Base-by-base conservation (phyloP, 768 basidiomycete genomes). In the Auriscalpium microsporum region DNA sequence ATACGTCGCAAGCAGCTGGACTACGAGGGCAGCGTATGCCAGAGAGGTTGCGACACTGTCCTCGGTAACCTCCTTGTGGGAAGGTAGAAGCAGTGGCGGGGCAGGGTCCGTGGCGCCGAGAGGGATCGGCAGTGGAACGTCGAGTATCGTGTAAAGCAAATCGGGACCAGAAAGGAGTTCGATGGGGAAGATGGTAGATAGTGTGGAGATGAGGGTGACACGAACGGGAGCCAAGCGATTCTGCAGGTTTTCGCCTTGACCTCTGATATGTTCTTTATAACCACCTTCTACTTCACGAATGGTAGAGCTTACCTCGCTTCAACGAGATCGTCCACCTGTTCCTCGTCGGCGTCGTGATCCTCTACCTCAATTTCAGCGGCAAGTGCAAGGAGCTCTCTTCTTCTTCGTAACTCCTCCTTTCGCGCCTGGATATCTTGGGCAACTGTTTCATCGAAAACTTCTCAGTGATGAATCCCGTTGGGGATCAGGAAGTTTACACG, bases 71-170 rank as follows among this genome's bases (percentile, higher is more conserved):
- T 81, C 81, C 56, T 80, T 82, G 60, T 83, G 77, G n/a, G 77
- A 70, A 36, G 81, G 70, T 44, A 94, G 67, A 3, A 78, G 73
- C 40, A 91, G 72, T 0, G 94, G 91, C 14, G 94, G 94, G 0
- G 87, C 89, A 46, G 93, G 90, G 61, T 94, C 88, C 52, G 82
- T 81, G 5, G 80, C 60, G 34, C 78, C 74, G 21, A 84, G 62
- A 14, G 92, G 92, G 58, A 97, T 94, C 1, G 96, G 94, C 10
- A 99, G 77, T n/a, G 96, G 90, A 47, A 91, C 83, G 50, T 79
- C 77, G 50, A 94, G 74, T 66, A 99, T 90, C 11, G 88, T 83
- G 68, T 88, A 99, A 33, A 96, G 80, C n/a, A 98, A 75, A 63
- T 92, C 86, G 5, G 89, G 82, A 11, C 93, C 76, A 10, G 87